phyloP scores from a whole-genome alignment of 2,329 filamentous ascomycete genomes.

The Zymoseptoria tritici region DNA sequence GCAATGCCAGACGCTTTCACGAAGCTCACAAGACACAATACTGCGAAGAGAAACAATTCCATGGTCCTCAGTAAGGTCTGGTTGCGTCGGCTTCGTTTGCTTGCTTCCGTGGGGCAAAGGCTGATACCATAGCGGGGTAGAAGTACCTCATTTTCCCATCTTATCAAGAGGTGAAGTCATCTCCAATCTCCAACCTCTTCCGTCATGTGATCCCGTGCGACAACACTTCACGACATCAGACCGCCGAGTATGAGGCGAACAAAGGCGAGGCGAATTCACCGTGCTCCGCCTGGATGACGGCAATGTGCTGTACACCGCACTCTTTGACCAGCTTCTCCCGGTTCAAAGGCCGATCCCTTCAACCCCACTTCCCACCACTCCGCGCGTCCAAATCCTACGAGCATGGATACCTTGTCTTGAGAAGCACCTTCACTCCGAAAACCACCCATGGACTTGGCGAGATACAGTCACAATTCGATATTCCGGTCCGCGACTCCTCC shows the following conservation, averaged over 20 bases:
- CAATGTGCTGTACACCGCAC: not conserved
- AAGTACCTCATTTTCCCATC: not conserved
- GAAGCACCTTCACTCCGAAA: not conserved
- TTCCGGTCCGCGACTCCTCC: not conserved
- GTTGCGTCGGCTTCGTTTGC: not conserved
- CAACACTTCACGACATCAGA: not conserved
- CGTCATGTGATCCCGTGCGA: slow-evolving; percentile 1
- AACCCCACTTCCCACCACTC: not conserved
- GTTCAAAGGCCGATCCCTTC: not conserved
- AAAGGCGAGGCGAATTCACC: not conserved
- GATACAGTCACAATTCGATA: not conserved
- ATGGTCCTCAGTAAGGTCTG: slow-evolving; percentile 2
- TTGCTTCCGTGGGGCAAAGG: not conserved
- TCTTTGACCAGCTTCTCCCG: not conserved
- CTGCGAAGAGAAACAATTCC: slow-evolving; percentile 12
- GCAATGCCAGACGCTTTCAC: slow-evolving; percentile 13
- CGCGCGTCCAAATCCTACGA: not conserved
- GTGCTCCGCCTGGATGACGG: not conserved
- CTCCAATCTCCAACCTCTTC: not conserved
- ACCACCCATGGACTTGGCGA: not conserved
- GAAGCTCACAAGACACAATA: slow-evolving; percentile 9
- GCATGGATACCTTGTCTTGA: not conserved
- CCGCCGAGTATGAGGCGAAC: not conserved
- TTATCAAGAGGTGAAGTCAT: not conserved
- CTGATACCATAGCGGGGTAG: not conserved